Percentiles rank a stretch among this genome's conserved stretches.
Evolutionary conservation across 805 yeast genomes (phyloP).

Genomic region (Teunomyces funiuensis): DNA sequence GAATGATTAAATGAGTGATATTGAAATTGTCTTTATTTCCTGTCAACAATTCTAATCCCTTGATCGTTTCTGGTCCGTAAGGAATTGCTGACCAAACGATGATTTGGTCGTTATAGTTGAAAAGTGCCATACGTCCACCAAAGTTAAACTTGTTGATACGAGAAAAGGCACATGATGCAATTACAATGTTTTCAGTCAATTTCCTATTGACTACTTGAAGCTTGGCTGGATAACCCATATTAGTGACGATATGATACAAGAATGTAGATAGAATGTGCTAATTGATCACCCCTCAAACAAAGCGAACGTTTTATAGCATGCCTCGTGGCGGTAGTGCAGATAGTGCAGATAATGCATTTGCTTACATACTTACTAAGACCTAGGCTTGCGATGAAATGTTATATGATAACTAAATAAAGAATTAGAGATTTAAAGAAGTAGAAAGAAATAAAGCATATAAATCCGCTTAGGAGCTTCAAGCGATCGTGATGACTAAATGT

Average conservation of each 20-base stretch:
- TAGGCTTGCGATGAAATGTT: background rate
- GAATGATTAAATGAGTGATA: constrained; percentile 54
- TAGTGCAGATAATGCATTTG: background rate
- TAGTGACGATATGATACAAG: too few species aligned
- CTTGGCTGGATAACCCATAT: constrained; percentile 38
- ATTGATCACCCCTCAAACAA: background rate
- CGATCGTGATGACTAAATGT: background rate
- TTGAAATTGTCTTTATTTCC: constrained; percentile 33
- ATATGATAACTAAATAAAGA: background rate
- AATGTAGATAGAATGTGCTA: too few species aligned
- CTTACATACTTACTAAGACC: background rate
- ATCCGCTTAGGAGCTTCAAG: background rate
- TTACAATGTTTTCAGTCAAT: constrained; percentile 33
- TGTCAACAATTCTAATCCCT: constrained; percentile 35
- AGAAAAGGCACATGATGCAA: constrained; percentile 35
- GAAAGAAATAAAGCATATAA: background rate
- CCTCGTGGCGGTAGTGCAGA: background rate
- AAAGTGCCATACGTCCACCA: constrained; percentile 44
- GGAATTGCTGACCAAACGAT: constrained; percentile 63
- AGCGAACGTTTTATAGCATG: background rate
- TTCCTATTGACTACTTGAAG: constrained; percentile 30
- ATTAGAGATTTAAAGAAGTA: background rate
- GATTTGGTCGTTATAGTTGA: constrained; percentile 29
- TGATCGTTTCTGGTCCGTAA: constrained; percentile 44
- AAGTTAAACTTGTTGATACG: constrained; percentile 32